Conservation (phyloP, 768 basidiomycete species). For the Lactarius pseudohatsudake region DNA sequence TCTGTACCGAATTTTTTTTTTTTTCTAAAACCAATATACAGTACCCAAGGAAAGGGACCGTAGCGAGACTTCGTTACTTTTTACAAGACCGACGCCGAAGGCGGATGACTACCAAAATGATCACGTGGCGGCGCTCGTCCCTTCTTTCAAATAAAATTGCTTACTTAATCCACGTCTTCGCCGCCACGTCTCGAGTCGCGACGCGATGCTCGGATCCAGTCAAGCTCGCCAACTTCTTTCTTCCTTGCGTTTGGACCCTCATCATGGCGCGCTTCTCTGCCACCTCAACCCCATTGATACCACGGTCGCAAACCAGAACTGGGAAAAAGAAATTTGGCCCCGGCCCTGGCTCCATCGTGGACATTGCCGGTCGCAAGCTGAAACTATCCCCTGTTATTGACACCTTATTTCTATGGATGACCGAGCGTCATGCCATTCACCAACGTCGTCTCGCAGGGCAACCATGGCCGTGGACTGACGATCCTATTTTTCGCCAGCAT, state of each 20-base stretch:
- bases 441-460: slow-evolving; percentile 34
- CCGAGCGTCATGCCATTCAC: slow-evolving; percentile 36
- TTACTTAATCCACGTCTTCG: slow-evolving; percentile 20
- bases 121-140: slow-evolving; percentile 25
- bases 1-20: slow-evolving; percentile 14
- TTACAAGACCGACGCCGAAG: slow-evolving; percentile 24
- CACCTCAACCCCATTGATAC: slow-evolving; percentile 26
- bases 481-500: slow-evolving; percentile 53
- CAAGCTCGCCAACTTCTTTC: slow-evolving; percentile 20
- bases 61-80: slow-evolving; percentile 12
- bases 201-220: slow-evolving; percentile 25
- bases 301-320: slow-evolving; percentile 20
- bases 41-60: neutral
- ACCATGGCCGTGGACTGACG: slow-evolving; percentile 57
- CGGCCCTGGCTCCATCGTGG: slow-evolving; percentile 26
- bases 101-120: slow-evolving; percentile 12
- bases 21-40: neutral
- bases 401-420: slow-evolving; percentile 36
- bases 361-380: slow-evolving; percentile 32
- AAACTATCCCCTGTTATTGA: slow-evolving; percentile 33
- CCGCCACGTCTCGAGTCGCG: slow-evolving; percentile 21
- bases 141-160: slow-evolving; percentile 10
- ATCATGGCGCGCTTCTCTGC: slow-evolving; percentile 27
- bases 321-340: slow-evolving; percentile 13
- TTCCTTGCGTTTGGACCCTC: slow-evolving; percentile 15